Evolutionary conservation across 2,329 filamentous ascomycete genomes (phyloP).

Genomic region (Curvularia eragrostidis): DNA sequence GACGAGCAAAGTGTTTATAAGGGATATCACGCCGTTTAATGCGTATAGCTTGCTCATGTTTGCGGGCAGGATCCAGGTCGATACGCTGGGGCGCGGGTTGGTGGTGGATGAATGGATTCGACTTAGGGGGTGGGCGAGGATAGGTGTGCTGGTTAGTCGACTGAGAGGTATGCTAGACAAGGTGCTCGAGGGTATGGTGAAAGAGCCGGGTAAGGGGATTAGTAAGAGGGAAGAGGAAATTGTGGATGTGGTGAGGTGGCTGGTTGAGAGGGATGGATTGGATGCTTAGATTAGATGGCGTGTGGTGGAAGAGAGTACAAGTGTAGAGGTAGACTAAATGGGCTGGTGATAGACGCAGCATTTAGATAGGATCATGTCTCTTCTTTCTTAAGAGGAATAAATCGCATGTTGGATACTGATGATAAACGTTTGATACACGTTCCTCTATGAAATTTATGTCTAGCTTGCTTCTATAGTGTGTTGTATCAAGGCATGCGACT

Average conservation of each 20-base stretch:
- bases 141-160: constrained; percentile 86
- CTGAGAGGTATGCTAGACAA: constrained; percentile 86
- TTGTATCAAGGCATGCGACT: no score
- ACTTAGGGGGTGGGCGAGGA: constrained; percentile 89
- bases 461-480: neutral
- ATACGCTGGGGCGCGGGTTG: constrained; percentile 84
- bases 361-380: neutral
- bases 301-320: neutral
- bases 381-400: neutral
- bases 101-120: constrained; percentile 90
- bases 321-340: neutral
- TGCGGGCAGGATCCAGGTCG: constrained; percentile 81
- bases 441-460: neutral
- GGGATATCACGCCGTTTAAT: constrained; percentile 93
- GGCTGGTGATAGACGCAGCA: neutral
- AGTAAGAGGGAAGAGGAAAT: constrained; percentile 62
- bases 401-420: no score
- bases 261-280: constrained; percentile 89
- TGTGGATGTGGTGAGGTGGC: constrained; percentile 75
- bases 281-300: constrained; percentile 61
- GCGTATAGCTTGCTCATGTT: constrained; percentile 88
- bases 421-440: neutral
- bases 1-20: constrained; percentile 88
- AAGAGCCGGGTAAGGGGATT: constrained; percentile 70
- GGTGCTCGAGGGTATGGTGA: constrained; percentile 79